Evolutionary conservation across 352 stramenopile genomes (phyloP).

Genomic region (Phytopythium montanum): DNA sequence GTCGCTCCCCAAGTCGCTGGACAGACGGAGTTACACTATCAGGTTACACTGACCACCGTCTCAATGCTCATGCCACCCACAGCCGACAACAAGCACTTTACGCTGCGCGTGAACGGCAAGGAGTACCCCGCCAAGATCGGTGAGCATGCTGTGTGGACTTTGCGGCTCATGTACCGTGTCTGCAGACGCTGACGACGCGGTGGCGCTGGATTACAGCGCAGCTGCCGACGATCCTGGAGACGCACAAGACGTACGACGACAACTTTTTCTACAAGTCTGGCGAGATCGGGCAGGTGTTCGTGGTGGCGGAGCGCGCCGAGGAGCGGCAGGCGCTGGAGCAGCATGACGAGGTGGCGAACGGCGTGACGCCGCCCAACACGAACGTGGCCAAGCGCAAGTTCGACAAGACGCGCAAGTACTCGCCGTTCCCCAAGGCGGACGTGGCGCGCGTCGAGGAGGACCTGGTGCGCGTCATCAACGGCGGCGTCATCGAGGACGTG

Average conservation of each 20-base stretch:
- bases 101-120: constrained; percentile 65
- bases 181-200: too few relatives aligned
- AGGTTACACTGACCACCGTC: constrained; percentile 5
- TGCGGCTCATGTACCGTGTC: background rate
- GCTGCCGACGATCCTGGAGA: constrained; percentile 82
- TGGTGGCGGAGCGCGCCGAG: constrained; percentile 78
- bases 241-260: constrained; percentile 88
- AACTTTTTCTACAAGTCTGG: constrained; percentile 89
- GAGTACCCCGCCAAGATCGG: constrained; percentile 79
- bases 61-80: background rate
- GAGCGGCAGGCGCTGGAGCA: constrained; percentile 59
- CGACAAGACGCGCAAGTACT: constrained; percentile 83
- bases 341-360: constrained; percentile 62
- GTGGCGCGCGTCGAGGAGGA: constrained; percentile 82
- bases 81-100: constrained; percentile 89
- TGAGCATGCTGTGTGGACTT: constrained; percentile 13
- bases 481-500: constrained; percentile 72
- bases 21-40: background rate
- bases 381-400: constrained; percentile 88
- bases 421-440: constrained; percentile 80
- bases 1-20: too few relatives aligned
- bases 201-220: constrained; percentile 38
- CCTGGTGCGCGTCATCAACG: constrained; percentile 76
- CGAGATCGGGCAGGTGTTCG: constrained; percentile 87
- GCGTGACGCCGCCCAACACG: constrained; percentile 81